Percentiles rank a stretch among this genome's conserved stretches.
Evolutionary conservation across 2,329 filamentous ascomycete genomes (phyloP).

Genomic region (Aciculosporium take): DNA sequence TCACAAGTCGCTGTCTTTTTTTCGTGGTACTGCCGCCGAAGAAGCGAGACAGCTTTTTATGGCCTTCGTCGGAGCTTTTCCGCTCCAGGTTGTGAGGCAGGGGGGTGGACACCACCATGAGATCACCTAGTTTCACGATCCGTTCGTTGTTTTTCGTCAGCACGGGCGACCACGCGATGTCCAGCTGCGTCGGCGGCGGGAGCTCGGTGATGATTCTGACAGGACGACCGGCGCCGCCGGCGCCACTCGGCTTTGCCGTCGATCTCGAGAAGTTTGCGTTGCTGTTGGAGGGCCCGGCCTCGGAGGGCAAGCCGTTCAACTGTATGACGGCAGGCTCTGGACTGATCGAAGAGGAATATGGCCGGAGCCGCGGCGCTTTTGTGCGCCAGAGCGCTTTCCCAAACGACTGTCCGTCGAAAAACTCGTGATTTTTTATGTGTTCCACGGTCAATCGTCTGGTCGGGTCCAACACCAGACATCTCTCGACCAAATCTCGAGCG

Average conservation of each 20-base stretch:
- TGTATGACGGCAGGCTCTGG: slow-evolving; percentile 64
- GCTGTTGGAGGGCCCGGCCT: slow-evolving; percentile 10
- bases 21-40: slow-evolving; percentile 86
- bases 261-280: slow-evolving; percentile 17
- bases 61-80: slow-evolving; percentile 55
- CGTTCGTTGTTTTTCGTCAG: slow-evolving; percentile 82
- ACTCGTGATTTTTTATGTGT: slow-evolving; percentile 91
- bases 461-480: slow-evolving; percentile 80
- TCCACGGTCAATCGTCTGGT: slow-evolving; percentile 74
- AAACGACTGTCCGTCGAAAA: slow-evolving; percentile 79
- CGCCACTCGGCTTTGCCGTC: slow-evolving; percentile 19
- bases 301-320: slow-evolving; percentile 41
- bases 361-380: slow-evolving; percentile 74
- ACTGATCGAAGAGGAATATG: slow-evolving; percentile 64
- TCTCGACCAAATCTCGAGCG: slow-evolving; percentile 78
- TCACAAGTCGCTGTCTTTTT: slow-evolving; percentile 82
- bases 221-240: slow-evolving; percentile 43
- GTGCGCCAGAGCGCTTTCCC: slow-evolving; percentile 77
- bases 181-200: slow-evolving; percentile 87
- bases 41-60: slow-evolving; percentile 85
- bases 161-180: slow-evolving; percentile 97
- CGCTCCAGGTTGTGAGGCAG: slow-evolving; percentile 60
- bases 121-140: slow-evolving; percentile 84
- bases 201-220: slow-evolving; percentile 84
- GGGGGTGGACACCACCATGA: slow-evolving; percentile 70